Conservation (phyloP, 2,329 filamentous ascomycete genomes). For the Trichophyton equinum region DNA sequence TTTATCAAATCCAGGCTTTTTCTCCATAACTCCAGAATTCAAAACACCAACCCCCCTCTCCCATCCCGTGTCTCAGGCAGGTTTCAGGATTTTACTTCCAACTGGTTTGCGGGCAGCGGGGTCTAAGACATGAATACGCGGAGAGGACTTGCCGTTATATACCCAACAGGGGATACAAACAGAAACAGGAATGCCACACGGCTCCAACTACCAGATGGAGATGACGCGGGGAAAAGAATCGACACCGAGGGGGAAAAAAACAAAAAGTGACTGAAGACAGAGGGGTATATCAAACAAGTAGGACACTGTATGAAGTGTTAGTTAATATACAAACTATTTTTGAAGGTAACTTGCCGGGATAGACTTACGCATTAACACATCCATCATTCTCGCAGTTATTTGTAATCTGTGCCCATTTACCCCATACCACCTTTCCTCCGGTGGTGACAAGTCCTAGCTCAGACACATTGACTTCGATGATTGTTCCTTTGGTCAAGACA, state of each 20-base stretch:
- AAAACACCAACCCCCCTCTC: neutral
- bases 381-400: conserved; percentile 47
- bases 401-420: conserved; percentile 62
- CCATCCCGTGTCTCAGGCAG: neutral
- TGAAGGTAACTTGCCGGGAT: neutral
- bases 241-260: no score
- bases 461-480: conserved; percentile 83
- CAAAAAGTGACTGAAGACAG: neutral
- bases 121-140: neutral
- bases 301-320: conserved; percentile 10
- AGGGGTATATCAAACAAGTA: conserved; percentile 13
- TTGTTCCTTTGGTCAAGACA: conserved; percentile 72
- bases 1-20: neutral
- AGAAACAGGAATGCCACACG: neutral
- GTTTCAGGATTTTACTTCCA: neutral
- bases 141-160: neutral
- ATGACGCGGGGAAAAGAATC: neutral
- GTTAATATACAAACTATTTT: neutral
- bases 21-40: neutral
- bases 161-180: neutral
- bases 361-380: conserved; percentile 44
- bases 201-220: neutral
- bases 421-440: conserved; percentile 88
- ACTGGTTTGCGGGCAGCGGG: neutral
- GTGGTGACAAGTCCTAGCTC: conserved; percentile 86